Conservation (phyloP, 441 rosid genomes). For the Erodium trifolium region DNA sequence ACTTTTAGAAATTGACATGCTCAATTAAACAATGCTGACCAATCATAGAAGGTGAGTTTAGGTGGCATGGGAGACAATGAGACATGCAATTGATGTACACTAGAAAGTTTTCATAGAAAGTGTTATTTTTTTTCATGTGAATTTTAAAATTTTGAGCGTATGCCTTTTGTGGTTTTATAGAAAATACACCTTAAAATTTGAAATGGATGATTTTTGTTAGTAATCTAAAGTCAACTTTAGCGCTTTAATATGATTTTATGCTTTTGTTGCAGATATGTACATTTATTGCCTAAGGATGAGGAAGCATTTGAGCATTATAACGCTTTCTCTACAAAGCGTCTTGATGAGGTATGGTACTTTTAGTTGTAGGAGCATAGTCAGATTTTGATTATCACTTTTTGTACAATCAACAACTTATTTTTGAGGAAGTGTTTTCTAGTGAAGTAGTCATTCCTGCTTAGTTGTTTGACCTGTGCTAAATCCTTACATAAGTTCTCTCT, state of each 20-base stretch:
- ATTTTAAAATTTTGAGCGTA: neutral
- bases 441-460: neutral
- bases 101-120: neutral
- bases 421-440: neutral
- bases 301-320: conserved; percentile 84
- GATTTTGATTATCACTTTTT: neutral
- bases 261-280: conserved; percentile 58
- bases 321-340: conserved; percentile 57
- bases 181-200: too few relatives aligned
- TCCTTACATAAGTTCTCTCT: neutral
- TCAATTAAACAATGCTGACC: conserved; percentile 2
- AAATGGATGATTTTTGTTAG: neutral
- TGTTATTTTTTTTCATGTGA: neutral
- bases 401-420: neutral
- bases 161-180: neutral
- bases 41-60: neutral
- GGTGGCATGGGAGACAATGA: neutral
- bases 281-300: conserved; percentile 90
- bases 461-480: neutral
- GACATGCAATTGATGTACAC: neutral
- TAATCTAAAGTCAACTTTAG: conserved; percentile 3
- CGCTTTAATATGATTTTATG: conserved; percentile 8
- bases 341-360: conserved; percentile 69
- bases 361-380: neutral
- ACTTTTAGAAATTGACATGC: neutral